Evolutionary conservation across 129 eudicot genomes (phyloP), one percentile per base, ranked within the genome.

Genomic region (Lactuca saligna): DNA sequence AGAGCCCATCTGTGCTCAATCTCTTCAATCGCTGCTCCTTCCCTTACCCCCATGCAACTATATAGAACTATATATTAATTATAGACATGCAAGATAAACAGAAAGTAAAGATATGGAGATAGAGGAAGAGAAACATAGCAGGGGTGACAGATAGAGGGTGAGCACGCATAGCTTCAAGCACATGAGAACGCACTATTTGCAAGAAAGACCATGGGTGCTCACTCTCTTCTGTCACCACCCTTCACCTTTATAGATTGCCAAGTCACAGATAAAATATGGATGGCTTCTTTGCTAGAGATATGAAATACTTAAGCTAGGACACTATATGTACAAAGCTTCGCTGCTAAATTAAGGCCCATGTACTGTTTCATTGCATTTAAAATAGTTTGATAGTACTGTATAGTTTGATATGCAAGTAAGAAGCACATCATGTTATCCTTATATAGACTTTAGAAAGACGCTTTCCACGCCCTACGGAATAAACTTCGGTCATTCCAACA

Each of bases 131-230:
- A 46, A 46, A 46, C 49, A 46, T 46, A 63, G 49, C 42, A 68
- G 85, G 69, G 91, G 82, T 85, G 96, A 88, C 96, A 82, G 91
- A 80, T 17, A 88, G 95, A 88, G 89, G 61, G 89, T 87, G 83
- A 87, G 94, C 94, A 84, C 94, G 39, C 81, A 84, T 71, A 79
- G 87, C 82, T 79, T 84, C 85, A 79, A 76, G 87, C 94, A 81
- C 67, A 54, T 49, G n/a, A 4, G 17, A 62, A 11, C 29, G 10
- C 7, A 15, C 3, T 56, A 72, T 72, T 54, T 73, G 71, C 71
- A 55, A 7, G 34, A 69, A 72, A 64, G 57, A 55, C 69, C 81
- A 69, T 81, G 79, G 31, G 85, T 76, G 85, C 85, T 81, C 85
- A 76, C 85, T 81, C 82, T 81, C 85, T 81, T 81, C 85, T 76